phyloP scores from a whole-genome alignment of 345 rosid genomes.

The Gossypium arboreum region DNA sequence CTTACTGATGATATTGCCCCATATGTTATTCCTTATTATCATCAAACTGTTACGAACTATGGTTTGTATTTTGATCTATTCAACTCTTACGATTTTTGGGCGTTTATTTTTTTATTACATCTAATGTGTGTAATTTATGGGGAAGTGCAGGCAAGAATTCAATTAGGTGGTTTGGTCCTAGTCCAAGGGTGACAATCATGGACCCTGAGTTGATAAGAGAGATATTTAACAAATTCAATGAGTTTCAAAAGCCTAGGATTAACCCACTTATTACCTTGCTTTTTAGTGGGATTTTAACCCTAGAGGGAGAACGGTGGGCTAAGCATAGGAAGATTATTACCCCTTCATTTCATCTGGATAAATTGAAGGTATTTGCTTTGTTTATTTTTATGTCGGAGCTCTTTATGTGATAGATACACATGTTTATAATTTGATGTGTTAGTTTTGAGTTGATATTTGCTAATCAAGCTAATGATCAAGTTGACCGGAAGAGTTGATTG shows the following conservation, averaged over 20 bases:
- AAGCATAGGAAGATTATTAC: constrained; percentile 46
- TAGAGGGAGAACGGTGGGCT: constrained; percentile 50
- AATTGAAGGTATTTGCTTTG: constrained; percentile 37
- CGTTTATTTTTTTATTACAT: background rate
- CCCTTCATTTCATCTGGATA: constrained; percentile 48
- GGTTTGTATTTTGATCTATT: constrained; percentile 20
- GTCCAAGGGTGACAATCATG: constrained; percentile 37
- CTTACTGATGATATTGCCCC: constrained; percentile 30
- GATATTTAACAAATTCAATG: constrained; percentile 28
- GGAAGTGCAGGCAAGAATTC: constrained; percentile 35
- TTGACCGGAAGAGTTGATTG: no score
- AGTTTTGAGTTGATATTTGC: no score
- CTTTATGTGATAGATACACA: background rate
- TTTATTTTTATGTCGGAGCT: background rate
- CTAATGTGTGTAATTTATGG: background rate
- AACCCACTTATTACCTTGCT: constrained; percentile 30
- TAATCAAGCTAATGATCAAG: no score
- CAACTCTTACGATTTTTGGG: background rate
- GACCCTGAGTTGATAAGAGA: constrained; percentile 38
- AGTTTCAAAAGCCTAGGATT: constrained; percentile 32
- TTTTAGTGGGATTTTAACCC: constrained; percentile 35
- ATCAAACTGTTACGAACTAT: constrained; percentile 30
- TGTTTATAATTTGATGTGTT: no score
- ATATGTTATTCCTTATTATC: constrained; percentile 35
- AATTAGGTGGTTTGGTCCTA: constrained; percentile 40